Percentiles rank a stretch among this genome's conserved stretches.
Conservation (phyloP, 148 eudicot species). For the Euryodendron excelsum region DNA sequence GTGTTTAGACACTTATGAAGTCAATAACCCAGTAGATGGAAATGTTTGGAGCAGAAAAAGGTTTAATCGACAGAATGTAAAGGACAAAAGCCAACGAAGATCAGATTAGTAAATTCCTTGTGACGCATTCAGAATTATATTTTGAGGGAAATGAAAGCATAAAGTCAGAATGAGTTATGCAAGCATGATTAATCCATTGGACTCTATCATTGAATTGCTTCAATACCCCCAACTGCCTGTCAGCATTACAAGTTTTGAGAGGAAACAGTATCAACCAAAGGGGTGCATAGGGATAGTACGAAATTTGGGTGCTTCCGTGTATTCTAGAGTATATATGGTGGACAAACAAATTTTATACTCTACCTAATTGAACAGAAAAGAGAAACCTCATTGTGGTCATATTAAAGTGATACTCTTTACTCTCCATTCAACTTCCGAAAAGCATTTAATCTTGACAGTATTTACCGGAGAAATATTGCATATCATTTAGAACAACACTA, state of each 20-base stretch:
- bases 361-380: background rate
- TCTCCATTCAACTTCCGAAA: background rate
- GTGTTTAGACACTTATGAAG: background rate
- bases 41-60: background rate
- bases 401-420: background rate
- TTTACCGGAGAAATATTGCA: background rate
- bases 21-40: background rate
- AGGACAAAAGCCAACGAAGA: background rate
- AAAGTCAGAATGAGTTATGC: background rate
- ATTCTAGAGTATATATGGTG: background rate
- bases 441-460: background rate
- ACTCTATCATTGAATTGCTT: background rate
- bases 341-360: background rate
- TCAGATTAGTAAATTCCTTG: background rate
- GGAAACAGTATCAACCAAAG: background rate
- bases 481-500: background rate
- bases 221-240: too few species aligned
- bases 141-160: background rate
- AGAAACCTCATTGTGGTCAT: background rate
- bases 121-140: background rate
- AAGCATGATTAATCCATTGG: background rate
- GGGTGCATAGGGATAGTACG: background rate
- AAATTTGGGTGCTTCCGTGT: background rate
- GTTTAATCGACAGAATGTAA: background rate
- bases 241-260: background rate